These are phyloP conservation scores for Misopates orontium DNA, from an alignment of 257 asterid genomes.

Conservation along the genomic window DNA sequence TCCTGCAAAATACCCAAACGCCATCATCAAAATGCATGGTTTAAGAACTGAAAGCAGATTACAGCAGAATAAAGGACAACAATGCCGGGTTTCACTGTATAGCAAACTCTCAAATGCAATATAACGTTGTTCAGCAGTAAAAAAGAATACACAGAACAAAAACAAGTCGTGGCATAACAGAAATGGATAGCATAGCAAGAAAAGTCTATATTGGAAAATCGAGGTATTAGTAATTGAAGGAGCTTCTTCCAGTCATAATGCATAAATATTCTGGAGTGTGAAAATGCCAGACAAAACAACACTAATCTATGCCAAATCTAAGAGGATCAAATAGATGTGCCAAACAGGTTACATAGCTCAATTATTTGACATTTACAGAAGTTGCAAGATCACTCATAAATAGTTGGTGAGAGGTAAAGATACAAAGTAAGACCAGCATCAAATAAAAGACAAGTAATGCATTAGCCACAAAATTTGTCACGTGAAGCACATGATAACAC, in stretches of 20 bases:
- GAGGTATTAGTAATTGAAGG: not conserved
- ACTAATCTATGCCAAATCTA: not conserved
- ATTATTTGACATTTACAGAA: too few species aligned
- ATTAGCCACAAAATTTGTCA: too few species aligned
- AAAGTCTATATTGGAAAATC: not conserved
- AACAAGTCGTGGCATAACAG: not conserved
- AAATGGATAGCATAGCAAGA: not conserved
- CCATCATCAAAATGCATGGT: constrained; percentile 7
- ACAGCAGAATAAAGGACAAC: not conserved
- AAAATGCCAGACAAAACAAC: constrained; percentile 9
- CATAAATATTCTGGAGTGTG: not conserved
- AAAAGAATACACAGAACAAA: not conserved
- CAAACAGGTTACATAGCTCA: too few species aligned
- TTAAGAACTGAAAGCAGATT: constrained; percentile 6
- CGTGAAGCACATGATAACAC: not conserved
- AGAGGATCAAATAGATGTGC: constrained; percentile 11
- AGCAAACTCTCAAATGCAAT: not conserved
- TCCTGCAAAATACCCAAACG: constrained; percentile 53
- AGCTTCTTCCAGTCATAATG: not conserved
- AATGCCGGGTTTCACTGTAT: not conserved
- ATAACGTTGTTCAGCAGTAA: not conserved
- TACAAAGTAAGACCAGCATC: too few species aligned
- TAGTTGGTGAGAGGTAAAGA: too few species aligned
- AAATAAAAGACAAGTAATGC: too few species aligned
- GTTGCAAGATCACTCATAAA: too few species aligned